phyloP scores from a whole-genome alignment of 139 green algal genomes.

The Ettlia oleoabundans region DNA sequence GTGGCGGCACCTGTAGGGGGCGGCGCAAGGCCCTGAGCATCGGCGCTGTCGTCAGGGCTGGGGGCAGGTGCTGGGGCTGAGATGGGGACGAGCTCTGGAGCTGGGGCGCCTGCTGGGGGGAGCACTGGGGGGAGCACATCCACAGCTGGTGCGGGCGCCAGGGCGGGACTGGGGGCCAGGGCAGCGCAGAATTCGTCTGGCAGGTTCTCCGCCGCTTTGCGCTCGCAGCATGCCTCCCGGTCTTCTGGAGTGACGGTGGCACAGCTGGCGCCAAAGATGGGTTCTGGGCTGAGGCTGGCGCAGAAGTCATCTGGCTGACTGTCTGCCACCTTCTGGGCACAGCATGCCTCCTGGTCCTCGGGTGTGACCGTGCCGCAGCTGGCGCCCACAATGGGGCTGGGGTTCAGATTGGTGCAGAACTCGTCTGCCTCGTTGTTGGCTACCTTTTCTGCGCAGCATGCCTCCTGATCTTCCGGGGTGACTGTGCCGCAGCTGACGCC shows the following conservation, averaged over 20 bases:
- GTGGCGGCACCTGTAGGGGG: not conserved
- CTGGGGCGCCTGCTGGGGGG: not conserved
- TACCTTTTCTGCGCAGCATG: constrained; percentile 4
- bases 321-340: not conserved
- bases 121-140: not conserved
- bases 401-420: not conserved
- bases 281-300: too few species aligned
- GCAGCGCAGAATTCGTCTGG: not conserved
- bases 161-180: not conserved
- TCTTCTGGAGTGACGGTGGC: not conserved
- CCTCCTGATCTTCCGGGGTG: not conserved
- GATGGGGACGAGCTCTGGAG: not conserved
- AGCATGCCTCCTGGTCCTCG: not conserved
- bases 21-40: not conserved
- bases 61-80: not conserved
- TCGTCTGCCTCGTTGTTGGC: not conserved
- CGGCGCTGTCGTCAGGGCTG: not conserved
- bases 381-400: not conserved
- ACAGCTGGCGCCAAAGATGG: too few species aligned
- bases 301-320: not conserved
- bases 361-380: not conserved
- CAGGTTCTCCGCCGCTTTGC: not conserved
- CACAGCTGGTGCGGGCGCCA: not conserved
- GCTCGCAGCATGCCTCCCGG: not conserved
- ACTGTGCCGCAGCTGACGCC: not conserved